A percentile compares a stretch with the other conserved stretches of the same genome.
These are phyloP conservation scores for Exidia glandulosa DNA, from an alignment of 768 basidiomycete species.

Conservation along the genomic window DNA sequence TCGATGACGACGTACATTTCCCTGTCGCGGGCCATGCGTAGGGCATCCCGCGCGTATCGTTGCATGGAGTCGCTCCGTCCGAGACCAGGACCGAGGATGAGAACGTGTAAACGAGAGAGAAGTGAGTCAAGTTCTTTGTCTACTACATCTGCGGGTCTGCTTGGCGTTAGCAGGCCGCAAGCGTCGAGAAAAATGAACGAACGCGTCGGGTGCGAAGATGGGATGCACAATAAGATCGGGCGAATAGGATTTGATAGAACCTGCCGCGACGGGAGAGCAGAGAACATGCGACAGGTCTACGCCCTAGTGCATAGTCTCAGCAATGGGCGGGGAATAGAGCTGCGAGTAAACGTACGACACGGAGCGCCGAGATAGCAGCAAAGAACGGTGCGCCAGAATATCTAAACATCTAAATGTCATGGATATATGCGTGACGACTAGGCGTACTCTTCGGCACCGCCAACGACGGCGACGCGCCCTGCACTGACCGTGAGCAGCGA, in stretches of 20 bases:
- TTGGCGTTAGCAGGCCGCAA: not conserved
- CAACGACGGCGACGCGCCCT: slow-evolving; percentile 89
- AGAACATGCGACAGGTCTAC: slow-evolving; percentile 96
- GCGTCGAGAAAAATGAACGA: not conserved
- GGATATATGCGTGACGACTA: not conserved
- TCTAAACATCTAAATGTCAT: slow-evolving; percentile 56
- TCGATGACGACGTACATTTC: slow-evolving; percentile 90
- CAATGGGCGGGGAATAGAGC: slow-evolving; percentile 11
- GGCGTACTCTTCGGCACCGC: slow-evolving; percentile 87
- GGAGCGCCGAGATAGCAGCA: slow-evolving; percentile 80
- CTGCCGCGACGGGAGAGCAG: slow-evolving; percentile 85
- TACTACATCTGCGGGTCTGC: slow-evolving; percentile 32
- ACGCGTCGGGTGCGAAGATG: slow-evolving; percentile 42
- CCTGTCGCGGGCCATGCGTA: slow-evolving; percentile 57
- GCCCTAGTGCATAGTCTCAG: slow-evolving; percentile 38
- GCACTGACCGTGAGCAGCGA: not conserved
- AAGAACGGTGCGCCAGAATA: slow-evolving; percentile 97
- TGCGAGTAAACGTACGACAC: slow-evolving; percentile 41
- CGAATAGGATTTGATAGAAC: slow-evolving; percentile 92
- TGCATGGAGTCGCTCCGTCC: slow-evolving; percentile 91
- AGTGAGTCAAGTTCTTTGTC: slow-evolving; percentile 49
- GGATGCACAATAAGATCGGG: slow-evolving; percentile 97
- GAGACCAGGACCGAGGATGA: slow-evolving; percentile 89
- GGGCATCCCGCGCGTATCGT: slow-evolving; percentile 60
- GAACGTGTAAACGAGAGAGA: slow-evolving; percentile 78